These are phyloP conservation scores for Begonia masoniana DNA, from an alignment of 306 rosid species.

Conservation along the genomic window DNA sequence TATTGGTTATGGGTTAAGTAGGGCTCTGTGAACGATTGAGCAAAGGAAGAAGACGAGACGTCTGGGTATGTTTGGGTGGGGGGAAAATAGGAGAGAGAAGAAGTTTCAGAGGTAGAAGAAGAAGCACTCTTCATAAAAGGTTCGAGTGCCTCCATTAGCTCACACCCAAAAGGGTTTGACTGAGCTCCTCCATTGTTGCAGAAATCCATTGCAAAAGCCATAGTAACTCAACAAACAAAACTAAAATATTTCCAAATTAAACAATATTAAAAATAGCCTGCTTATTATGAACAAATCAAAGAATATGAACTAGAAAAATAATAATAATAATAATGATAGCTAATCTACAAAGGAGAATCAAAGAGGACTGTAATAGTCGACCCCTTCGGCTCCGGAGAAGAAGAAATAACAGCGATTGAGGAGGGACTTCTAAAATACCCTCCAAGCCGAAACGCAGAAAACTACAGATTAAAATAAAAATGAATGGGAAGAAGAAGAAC, in stretches of 20 bases:
- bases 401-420: constrained; percentile 15
- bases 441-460: constrained; percentile 17
- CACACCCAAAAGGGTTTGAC: constrained; percentile 61
- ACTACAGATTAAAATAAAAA: not conserved
- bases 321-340: not conserved
- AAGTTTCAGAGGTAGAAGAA: constrained; percentile 15
- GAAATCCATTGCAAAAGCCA: constrained; percentile 73
- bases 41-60: constrained; percentile 24
- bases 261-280: constrained; percentile 21
- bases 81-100: constrained; percentile 9
- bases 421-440: constrained; percentile 66
- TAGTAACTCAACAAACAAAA: constrained; percentile 9
- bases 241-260: not conserved
- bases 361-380: constrained; percentile 70
- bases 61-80: constrained; percentile 10
- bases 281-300: constrained; percentile 41
- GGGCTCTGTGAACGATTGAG: constrained; percentile 24
- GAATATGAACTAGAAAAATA: constrained; percentile 24
- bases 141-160: constrained; percentile 94
- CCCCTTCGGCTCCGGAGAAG: constrained; percentile 23
- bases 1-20: too few species aligned
- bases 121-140: constrained; percentile 92
- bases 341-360: constrained; percentile 20
- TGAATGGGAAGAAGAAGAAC: constrained; percentile 1
- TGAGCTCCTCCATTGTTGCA: constrained; percentile 36